Percentiles rank a stretch among this genome's conserved stretches.
Conservation (phyloP, 176 grass and related monocot species). For the Hyparrhenia diplandra region DNA sequence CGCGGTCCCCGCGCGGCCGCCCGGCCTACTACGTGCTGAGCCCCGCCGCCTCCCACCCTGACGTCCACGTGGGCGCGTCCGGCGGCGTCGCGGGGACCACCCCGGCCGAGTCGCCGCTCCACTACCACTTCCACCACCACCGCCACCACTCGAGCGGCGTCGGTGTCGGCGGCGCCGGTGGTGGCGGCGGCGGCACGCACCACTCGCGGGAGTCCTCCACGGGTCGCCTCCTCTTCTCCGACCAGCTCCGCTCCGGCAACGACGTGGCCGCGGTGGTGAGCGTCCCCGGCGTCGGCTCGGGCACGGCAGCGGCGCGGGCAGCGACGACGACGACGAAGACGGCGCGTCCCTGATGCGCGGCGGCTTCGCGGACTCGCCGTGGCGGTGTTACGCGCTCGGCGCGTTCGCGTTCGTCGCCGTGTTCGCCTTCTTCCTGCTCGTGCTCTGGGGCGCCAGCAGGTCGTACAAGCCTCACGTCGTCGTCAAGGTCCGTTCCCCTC, state of each 20-base stretch:
- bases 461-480: slow-evolving; percentile 78
- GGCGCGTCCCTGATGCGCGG: not conserved
- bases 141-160: slow-evolving; percentile 21
- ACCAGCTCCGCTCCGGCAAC: slow-evolving; percentile 45
- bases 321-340: slow-evolving; percentile 27
- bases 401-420: slow-evolving; percentile 59
- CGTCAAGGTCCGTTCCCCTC: slow-evolving; percentile 64
- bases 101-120: slow-evolving; percentile 77
- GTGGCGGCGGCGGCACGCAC: slow-evolving; percentile 39
- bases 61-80: slow-evolving; percentile 38
- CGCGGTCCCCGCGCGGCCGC: slow-evolving; percentile 66
- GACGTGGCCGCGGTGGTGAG: not conserved
- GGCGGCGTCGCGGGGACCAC: slow-evolving; percentile 52
- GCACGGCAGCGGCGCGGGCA: slow-evolving; percentile 31
- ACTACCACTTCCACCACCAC: slow-evolving; percentile 43
- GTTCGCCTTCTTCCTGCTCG: slow-evolving; percentile 82
- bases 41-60: slow-evolving; percentile 55
- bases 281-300: slow-evolving; percentile 46
- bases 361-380: not conserved
- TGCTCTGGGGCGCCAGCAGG: slow-evolving; percentile 90
- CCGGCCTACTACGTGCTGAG: slow-evolving; percentile 94
- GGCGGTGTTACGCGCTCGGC: slow-evolving; percentile 56
- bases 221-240: slow-evolving; percentile 67
- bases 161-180: no score
- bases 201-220: slow-evolving; percentile 91